These are phyloP conservation scores for Candida multigemmis DNA, from an alignment of 805 yeast species.

Conservation along the genomic window DNA sequence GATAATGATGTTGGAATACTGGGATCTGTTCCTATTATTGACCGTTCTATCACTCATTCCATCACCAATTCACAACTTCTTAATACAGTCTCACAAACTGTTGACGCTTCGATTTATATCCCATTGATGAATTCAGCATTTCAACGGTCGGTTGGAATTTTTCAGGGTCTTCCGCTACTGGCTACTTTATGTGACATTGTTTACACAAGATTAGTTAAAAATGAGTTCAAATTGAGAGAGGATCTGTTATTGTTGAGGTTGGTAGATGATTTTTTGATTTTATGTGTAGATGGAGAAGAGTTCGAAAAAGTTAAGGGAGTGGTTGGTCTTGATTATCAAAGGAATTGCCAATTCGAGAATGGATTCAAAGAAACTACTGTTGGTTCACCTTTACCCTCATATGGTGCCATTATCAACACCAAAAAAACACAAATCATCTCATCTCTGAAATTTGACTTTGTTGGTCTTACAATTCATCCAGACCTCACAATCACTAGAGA, in stretches of 20 bases:
- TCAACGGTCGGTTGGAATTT: constrained; percentile 66
- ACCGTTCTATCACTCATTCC: too few relatives aligned
- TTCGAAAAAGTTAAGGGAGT: constrained; percentile 10
- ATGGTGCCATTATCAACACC: constrained; percentile 27
- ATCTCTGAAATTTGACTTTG: constrained; percentile 9
- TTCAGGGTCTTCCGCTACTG: constrained; percentile 79
- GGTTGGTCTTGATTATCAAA: constrained; percentile 11
- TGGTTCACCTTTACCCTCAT: too few relatives aligned
- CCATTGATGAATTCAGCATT: too few relatives aligned
- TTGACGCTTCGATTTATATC: too few relatives aligned
- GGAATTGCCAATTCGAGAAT: too few relatives aligned
- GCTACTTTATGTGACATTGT: constrained; percentile 66
- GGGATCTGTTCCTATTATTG: too few relatives aligned
- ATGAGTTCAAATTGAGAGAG: constrained; percentile 8
- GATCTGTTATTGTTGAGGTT: constrained; percentile 41
- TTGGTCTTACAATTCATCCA: constrained; percentile 19
- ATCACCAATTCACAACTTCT: too few relatives aligned
- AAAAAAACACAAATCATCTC: constrained; percentile 14
- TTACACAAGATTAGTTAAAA: constrained; percentile 51
- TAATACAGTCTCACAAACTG: too few relatives aligned
- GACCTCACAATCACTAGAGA: constrained; percentile 11
- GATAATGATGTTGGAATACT: too few relatives aligned
- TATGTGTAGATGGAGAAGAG: constrained; percentile 34
- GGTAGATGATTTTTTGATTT: constrained; percentile 81
- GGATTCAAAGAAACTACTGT: too few relatives aligned